Base-by-base conservation (phyloP, 139 green algal species). In the Picochlorum sp. region DNA sequence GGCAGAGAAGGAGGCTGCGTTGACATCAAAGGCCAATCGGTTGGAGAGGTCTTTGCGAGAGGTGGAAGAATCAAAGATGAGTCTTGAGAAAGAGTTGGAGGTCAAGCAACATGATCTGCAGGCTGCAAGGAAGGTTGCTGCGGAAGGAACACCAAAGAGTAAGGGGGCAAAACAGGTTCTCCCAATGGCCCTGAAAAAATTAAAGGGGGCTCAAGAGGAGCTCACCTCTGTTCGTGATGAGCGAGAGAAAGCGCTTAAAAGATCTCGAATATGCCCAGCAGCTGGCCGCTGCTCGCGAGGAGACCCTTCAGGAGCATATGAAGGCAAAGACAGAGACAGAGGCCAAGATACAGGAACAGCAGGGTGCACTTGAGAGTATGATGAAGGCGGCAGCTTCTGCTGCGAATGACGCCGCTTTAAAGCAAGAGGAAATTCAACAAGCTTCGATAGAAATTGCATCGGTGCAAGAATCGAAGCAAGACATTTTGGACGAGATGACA, bases 121-220 rank as follows among this genome's bases (percentile, higher is more conserved):
- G 3, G 41, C 54, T 15, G 68, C 68, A 18, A 32, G 59, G 68
- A 8, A 75, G 21, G 34, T 21, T 3, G 61, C 68, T 6, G 15
- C 21, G 32, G 34, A 65, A 51, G 71, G 71, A 28, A 78, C 71
- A 1, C 71, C 71, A 37, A 9, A 45, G 9, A 66, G 71, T 26
- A 38, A 65, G 7, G 59, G 24, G 8, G 66, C 64, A 51, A 78
- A 78, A 50, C 13, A 66, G 49, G 32, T 63, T 5, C 51, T 78
- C 24, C 65, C 71, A 24, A 66, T 70, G 51, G 51, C 68, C 9
- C 32, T 70, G 10, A 38, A 66, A 28, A 30, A 57, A 4, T 65
- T 78, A 30, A 73, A 58, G 18, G 49, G 63, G 4, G 16, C 45
- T 26, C 62, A 60, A 13, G 13, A 71, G 3, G 54, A 23, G 16